These are phyloP conservation scores for Wallacemonas rigidus DNA, from an alignment of 208 protist genomes.

Conservation along the genomic window DNA sequence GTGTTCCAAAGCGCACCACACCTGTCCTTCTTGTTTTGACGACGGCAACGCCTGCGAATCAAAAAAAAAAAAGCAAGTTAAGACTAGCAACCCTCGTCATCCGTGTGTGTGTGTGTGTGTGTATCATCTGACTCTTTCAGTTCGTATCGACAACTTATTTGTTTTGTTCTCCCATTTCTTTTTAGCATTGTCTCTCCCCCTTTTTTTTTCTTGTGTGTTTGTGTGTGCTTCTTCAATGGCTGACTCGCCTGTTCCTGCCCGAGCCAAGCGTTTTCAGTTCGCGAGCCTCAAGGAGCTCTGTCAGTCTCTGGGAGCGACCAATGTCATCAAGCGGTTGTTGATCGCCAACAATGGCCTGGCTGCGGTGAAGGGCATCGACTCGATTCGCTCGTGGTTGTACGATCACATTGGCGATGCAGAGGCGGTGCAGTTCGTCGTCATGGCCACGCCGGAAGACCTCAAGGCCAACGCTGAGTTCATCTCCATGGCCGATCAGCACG, in stretches of 20 bases:
- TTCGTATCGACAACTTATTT: not conserved
- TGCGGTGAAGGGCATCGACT: constrained; percentile 98
- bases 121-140: not conserved
- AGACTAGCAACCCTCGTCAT: not conserved
- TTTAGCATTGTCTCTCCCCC: not conserved
- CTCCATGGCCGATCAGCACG: constrained; percentile 94
- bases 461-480: constrained; percentile 98
- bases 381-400: constrained; percentile 96
- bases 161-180: constrained; percentile 9
- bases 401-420: constrained; percentile 94
- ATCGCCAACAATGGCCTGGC: constrained; percentile 99
- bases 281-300: constrained; percentile 53
- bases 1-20: too few species aligned
- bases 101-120: not conserved
- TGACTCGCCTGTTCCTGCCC: not conserved
- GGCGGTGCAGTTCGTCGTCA: constrained; percentile 95
- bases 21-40: too few species aligned
- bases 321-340: constrained; percentile 88
- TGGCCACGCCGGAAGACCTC: constrained; percentile 99
- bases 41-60: too few species aligned
- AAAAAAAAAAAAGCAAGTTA: too few species aligned
- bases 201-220: not conserved
- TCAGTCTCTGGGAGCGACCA: constrained; percentile 54
- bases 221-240: not conserved
- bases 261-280: constrained; percentile 28